Percentiles rank a stretch among this genome's conserved stretches.
phyloP scores from a whole-genome alignment of 495 filamentous ascomycete genomes.

The Penicillium salamii region DNA sequence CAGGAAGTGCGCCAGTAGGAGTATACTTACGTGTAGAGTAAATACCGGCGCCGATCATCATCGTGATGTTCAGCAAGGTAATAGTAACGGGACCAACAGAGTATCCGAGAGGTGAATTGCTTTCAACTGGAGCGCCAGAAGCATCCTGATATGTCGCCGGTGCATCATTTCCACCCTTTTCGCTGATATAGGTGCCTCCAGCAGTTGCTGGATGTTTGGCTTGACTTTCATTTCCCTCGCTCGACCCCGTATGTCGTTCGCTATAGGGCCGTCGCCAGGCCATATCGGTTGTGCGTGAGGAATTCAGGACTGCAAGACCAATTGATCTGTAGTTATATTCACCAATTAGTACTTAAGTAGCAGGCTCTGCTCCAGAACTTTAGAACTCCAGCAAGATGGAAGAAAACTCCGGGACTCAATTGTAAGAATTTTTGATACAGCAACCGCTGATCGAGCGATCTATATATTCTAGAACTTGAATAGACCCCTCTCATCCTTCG shows the following conservation, averaged over 20 bases:
- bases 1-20: no score
- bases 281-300: neutral
- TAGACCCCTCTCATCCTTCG: neutral
- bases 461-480: neutral
- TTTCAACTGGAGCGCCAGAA: conserved; percentile 53
- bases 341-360: no score
- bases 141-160: conserved; percentile 52
- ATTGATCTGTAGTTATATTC: no score
- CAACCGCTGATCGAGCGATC: neutral
- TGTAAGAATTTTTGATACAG: no score
- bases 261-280: neutral
- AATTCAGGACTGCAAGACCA: no score
- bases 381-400: no score
- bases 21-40: conserved; percentile 49
- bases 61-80: conserved; percentile 53
- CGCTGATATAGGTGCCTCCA: conserved; percentile 30
- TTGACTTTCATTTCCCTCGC: neutral
- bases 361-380: no score
- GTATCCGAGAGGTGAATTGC: conserved; percentile 51
- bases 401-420: no score
- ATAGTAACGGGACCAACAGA: conserved; percentile 48
- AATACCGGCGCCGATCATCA: conserved; percentile 58
- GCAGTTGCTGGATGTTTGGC: neutral
- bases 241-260: neutral
- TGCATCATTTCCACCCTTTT: conserved; percentile 46